Base-by-base conservation (phyloP, 2,329 filamentous ascomycete genomes). In the Aspergillus sp. region DNA sequence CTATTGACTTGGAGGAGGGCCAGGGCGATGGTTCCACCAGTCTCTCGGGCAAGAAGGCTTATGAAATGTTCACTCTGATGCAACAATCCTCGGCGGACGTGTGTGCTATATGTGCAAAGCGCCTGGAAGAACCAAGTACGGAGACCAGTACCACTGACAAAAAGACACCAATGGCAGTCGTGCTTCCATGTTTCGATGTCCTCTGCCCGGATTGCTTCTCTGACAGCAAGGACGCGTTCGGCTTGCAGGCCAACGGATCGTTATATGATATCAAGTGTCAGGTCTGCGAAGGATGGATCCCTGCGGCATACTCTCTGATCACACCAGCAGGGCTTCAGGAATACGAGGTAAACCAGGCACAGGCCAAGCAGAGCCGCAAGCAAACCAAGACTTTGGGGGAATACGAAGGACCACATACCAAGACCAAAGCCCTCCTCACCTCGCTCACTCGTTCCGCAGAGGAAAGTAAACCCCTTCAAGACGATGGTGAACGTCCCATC, bases 371-470 rank as follows among this genome's bases (percentile, higher is more conserved):
- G 47, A 75, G 67, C 61, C 58, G 70, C 2, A 82, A 78, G 52
- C 71, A 75, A 9, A 77, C 76, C 42, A 85, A 83, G 59, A 73
- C 75, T 42, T 59, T 84, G 7, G 80, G 80, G 27, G 79, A 74
- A 39, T 98, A 97, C 62, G 76, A 77, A 39, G 90, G 90, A 0
- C 91, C 91, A 0, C 89, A 94, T 60, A 94, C 90, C 4, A 98
- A 98, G 71, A 95, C 93, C 0, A 82, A 79, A 48, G 88, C 87
- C 1, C 73, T 98, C 2, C 62, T 98, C 0, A 73, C 83, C n/a
- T 82, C 88, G 52, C 77, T 98, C 5, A 66, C 85, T 1, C 73
- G 75, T 43, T 80, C 81, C 44, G 80, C 81, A 48, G 73, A 73
- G 0, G 79, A 83, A 61, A 75, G 77, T 34, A 59, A 64, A 41